Base-by-base conservation (phyloP, 805 yeast species). In the Kodamaea lidongshanica region DNA sequence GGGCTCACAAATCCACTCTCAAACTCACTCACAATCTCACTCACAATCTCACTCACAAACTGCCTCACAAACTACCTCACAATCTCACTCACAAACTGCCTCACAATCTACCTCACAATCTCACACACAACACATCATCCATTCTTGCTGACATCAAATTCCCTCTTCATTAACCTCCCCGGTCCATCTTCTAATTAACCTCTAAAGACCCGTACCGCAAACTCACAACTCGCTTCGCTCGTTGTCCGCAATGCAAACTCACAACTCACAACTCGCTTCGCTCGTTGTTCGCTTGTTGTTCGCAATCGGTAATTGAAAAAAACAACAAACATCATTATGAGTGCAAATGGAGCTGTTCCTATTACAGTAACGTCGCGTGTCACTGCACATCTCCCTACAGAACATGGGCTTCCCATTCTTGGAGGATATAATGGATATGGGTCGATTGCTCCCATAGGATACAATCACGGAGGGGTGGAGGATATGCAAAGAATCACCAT, bases 401-500 rank as follows among this genome's bases (percentile, higher is more conserved):
- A 26, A 12, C 23, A 27, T n/a, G 35, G 35, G 10, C 25, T 27
- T 16, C 31, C 35, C 7, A 16, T 32, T 5, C 20, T 20, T 23
- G 35, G 35, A 12, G 35, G 30, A 4, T 40, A 33, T 29, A 37
- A 36, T 18, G 44, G 42, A n/a, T 40, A 39, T 23, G 44, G 39
- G 11, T 22, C 34, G 8, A 28, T 25, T 16, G 34, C 39, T 4
- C 36, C 44, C 9, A 39, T 39, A 11, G 56, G 56, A 12, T 37
- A 46, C 16, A 53, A 53, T 27, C 58, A 61, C 33, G 65, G 67
- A 38, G 94, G 94, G 10, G 70, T 74, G 4, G 75, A 77, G 27
- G 74, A 75, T 32, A 54, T 79, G 39, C 68, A 70, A 8, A 67
- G 95, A 38, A 74, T 86, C 45, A 67, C 69, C 40, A 69, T 86